Evolutionary conservation across 495 filamentous ascomycete species (phyloP), one percentile per base, ranked within the genome.

Genomic region (Penicillium bialowiezense): DNA sequence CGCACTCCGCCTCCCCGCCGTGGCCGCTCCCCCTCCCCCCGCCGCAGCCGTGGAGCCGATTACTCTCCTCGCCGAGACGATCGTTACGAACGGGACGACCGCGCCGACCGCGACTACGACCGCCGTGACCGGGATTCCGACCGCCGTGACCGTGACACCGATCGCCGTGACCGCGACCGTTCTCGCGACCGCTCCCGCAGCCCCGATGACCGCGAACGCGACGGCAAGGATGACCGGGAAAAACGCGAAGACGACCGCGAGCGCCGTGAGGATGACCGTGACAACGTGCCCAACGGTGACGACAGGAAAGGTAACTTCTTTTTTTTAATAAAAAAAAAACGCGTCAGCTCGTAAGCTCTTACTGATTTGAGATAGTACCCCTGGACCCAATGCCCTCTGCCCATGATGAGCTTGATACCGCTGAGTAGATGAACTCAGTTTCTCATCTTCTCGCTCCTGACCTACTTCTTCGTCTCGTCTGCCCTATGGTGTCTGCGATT

Each of bases 401-500:
- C 57, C 91, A 96, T 66, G 95, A 98, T 71, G 93, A 98, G 66
- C 81, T 98, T 60, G 93, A 98, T 69, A 91, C 91, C 67, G 93
- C 91, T 65, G 93, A 97, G 81, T 96, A 87, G 67, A 62, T 72
- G 58, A 32, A 52, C 54, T 61, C 59, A 48, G 44, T 47, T 44
- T 39, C 18, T 42, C 45, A 38, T 43, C 41, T 19, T 41, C 33
- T 33, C 41, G 31, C 42, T 18, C 18, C 32, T 19, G 20, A 48
- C 36, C 41, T 47, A 37, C 39, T 38, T 13, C 13, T 15, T 17
- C 14, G 14, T 46, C 17, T 15, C 33, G n/a, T 26, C 34, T 26
- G 19, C 26, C 20, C 8, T 31, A 15, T 31, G 35, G 18, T 48
- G 15, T 21, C 36, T 37, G n/a, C n/a, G 24, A 21, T 40, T 31